Conservation (phyloP, 2,329 filamentous ascomycete genomes). For the Nemania sp. region DNA sequence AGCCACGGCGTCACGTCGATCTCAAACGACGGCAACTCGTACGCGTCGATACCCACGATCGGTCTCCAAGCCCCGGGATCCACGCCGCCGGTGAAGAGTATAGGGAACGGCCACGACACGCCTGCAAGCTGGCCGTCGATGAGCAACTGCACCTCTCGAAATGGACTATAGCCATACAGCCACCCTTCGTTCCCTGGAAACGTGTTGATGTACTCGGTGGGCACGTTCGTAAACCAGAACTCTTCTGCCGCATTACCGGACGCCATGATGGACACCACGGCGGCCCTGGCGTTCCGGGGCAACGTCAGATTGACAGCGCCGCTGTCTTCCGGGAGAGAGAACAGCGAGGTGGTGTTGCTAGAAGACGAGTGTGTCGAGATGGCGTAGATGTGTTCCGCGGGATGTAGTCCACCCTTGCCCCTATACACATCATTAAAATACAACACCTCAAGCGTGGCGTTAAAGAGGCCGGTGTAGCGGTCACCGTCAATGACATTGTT, state of each 20-base stretch:
- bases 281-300: constrained; percentile 61
- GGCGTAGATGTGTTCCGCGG: constrained; percentile 40
- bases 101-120: constrained; percentile 69
- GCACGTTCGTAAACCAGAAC: constrained; percentile 72
- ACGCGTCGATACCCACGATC: constrained; percentile 70
- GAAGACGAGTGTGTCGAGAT: constrained; percentile 51
- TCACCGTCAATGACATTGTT: constrained; percentile 59
- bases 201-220: constrained; percentile 57
- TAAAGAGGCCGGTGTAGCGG: constrained; percentile 62
- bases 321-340: constrained; percentile 57
- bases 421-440: constrained; percentile 46
- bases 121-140: constrained; percentile 67
- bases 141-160: constrained; percentile 67
- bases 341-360: constrained; percentile 56
- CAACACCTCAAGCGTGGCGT: constrained; percentile 62
- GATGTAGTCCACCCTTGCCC: constrained; percentile 33
- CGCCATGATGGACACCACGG: constrained; percentile 65
- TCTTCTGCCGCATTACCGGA: constrained; percentile 69
- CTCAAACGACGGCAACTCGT: constrained; percentile 68
- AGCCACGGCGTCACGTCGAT: constrained; percentile 71
- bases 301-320: constrained; percentile 55
- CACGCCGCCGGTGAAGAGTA: constrained; percentile 72
- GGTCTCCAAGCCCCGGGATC: constrained; percentile 72
- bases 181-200: constrained; percentile 55
- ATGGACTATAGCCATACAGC: constrained; percentile 66